These are phyloP conservation scores for Claviceps quebecensis DNA, from an alignment of 2,329 filamentous ascomycete genomes.

Conservation along the genomic window DNA sequence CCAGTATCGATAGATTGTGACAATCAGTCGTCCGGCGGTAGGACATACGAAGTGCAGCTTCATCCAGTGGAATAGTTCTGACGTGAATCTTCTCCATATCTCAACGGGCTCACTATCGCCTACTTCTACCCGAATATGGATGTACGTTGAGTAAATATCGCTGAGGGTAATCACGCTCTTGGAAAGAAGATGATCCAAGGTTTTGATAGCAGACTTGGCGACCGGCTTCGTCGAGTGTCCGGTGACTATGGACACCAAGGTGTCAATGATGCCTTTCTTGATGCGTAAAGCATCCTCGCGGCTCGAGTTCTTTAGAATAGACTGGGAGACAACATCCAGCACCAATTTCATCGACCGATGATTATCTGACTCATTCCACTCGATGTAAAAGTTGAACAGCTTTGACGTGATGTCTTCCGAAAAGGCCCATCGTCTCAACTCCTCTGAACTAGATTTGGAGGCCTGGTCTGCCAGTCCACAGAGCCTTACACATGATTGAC, in stretches of 20 bases:
- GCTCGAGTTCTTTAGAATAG: constrained; percentile 36
- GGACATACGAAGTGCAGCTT: constrained; percentile 42
- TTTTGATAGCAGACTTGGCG: constrained; percentile 56
- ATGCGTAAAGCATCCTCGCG: constrained; percentile 21
- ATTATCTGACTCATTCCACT: constrained; percentile 53
- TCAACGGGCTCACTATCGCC: constrained; percentile 7
- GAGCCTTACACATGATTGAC: constrained; percentile 42
- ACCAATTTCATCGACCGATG: constrained; percentile 50
- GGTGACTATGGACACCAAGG: constrained; percentile 43
- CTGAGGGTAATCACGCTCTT: constrained; percentile 41
- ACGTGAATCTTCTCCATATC: constrained; percentile 37
- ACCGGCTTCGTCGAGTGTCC: constrained; percentile 47
- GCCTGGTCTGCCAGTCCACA: constrained; percentile 49
- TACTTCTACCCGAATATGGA: constrained; percentile 19
- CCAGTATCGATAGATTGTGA: constrained; percentile 39
- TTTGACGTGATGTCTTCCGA: constrained; percentile 30
- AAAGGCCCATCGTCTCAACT: constrained; percentile 36
- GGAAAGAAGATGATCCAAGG: constrained; percentile 49
- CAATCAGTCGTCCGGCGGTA: constrained; percentile 45
- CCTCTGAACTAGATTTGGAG: constrained; percentile 31
- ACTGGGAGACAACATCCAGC: constrained; percentile 40
- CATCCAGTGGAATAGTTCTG: constrained; percentile 41
- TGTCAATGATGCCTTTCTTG: constrained; percentile 33
- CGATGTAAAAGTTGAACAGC: constrained; percentile 49
- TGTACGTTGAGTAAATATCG: constrained; percentile 31